Conservation (phyloP, 306 rosid species). For the Morella rubra region DNA sequence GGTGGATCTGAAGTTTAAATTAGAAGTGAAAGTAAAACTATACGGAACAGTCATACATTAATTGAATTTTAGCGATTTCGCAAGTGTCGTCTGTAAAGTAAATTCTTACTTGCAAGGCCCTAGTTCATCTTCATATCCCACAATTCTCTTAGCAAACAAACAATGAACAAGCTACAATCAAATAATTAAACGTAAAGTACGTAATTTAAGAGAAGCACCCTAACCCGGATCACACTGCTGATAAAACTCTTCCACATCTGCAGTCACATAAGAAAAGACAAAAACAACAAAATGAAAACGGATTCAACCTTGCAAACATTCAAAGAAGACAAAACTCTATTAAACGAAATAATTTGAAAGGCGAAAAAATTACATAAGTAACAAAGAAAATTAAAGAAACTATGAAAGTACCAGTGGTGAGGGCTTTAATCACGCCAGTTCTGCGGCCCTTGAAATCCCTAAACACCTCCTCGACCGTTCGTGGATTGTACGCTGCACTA, state of each 20-base stretch:
- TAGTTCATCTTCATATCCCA: neutral
- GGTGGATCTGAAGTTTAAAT: neutral
- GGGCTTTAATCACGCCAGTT: constrained; percentile 64
- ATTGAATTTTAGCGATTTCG: neutral
- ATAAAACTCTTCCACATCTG: constrained; percentile 51
- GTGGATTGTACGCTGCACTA: constrained; percentile 41
- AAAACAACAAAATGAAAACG: neutral
- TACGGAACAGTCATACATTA: neutral
- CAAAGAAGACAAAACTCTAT: neutral
- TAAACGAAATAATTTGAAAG: neutral
- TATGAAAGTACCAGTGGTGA: constrained; percentile 47
- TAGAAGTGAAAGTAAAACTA: neutral
- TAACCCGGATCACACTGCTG: constrained; percentile 73
- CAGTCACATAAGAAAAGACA: neutral
- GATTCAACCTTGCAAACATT: neutral
- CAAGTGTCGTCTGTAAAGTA: neutral
- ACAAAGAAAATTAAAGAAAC: neutral
- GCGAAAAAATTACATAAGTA: neutral
- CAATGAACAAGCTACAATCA: neutral
- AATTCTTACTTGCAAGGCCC: neutral
- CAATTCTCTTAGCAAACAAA: neutral
- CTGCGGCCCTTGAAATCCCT: constrained; percentile 65
- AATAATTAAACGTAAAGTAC: neutral
- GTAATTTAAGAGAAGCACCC: constrained; percentile 5
- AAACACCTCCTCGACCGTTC: constrained; percentile 63